A percentile compares a stretch with the other conserved stretches of the same genome.
Conservation (phyloP, 352 stramenopile genomes). For the Paralagenidium karlingii region DNA sequence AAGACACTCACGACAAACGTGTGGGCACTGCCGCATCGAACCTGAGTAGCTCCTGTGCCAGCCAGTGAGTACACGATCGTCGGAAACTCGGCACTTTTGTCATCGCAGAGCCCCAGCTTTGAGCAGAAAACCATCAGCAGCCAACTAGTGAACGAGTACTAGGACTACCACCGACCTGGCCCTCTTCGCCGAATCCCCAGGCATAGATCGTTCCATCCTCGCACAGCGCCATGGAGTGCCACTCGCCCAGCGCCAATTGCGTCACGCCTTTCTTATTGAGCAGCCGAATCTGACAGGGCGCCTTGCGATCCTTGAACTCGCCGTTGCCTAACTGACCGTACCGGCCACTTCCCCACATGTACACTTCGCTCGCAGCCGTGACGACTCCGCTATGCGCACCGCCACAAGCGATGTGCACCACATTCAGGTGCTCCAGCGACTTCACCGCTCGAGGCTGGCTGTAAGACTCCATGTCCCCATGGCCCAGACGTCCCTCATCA, state of each 20-base stretch:
- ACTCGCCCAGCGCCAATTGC: constrained; percentile 48
- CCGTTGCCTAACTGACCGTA: constrained; percentile 47
- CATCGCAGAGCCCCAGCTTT: constrained; percentile 13
- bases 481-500: constrained; percentile 49
- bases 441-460: constrained; percentile 22
- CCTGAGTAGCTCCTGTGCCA: constrained; percentile 35
- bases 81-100: constrained; percentile 25
- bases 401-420: constrained; percentile 27
- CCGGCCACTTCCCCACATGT: constrained; percentile 38
- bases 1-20: constrained; percentile 55
- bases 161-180: constrained; percentile 28
- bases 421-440: constrained; percentile 11
- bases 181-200: constrained; percentile 67
- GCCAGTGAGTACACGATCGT: constrained; percentile 30
- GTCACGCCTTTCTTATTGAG: constrained; percentile 21
- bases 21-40: constrained; percentile 41
- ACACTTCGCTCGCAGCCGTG: constrained; percentile 22
- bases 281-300: constrained; percentile 27
- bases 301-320: constrained; percentile 14
- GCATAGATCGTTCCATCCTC: constrained; percentile 33
- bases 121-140: neutral
- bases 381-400: constrained; percentile 44
- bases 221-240: constrained; percentile 57
- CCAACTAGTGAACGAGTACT: neutral
- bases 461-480: constrained; percentile 25